Percentiles rank a stretch among this genome's conserved stretches.
Conservation (phyloP, 2,329 filamentous ascomycete species). For the Ascochyta lentis region DNA sequence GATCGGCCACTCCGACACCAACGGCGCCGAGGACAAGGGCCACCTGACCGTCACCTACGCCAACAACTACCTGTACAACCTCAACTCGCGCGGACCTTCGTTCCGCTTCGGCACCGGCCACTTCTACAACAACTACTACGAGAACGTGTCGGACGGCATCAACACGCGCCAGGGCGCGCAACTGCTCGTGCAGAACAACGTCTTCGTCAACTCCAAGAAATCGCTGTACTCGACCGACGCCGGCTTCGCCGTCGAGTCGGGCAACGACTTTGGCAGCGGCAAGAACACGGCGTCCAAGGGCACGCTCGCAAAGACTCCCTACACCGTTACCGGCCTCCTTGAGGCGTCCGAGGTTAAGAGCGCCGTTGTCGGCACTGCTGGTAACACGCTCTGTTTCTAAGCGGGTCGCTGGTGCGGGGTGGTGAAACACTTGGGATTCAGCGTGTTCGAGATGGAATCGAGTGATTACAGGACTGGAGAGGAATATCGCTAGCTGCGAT, state of each 20-base stretch:
- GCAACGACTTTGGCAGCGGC: conserved; percentile 50
- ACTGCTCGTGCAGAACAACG: conserved; percentile 53
- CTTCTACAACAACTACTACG: conserved; percentile 62
- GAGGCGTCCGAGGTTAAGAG: conserved; percentile 44
- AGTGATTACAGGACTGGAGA: background rate
- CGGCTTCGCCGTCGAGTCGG: conserved; percentile 48
- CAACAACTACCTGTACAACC: conserved; percentile 70
- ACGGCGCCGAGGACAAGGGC: conserved; percentile 65
- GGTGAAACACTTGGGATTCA: background rate
- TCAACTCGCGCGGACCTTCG: conserved; percentile 68
- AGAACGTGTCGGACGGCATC: conserved; percentile 48
- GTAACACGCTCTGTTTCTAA: conserved; percentile 49
- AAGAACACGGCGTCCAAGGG: conserved; percentile 43
- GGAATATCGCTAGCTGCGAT: background rate
- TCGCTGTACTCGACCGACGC: conserved; percentile 43
- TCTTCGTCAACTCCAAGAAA: conserved; percentile 44
- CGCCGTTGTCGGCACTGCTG: conserved; percentile 50
- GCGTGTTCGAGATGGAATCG: background rate
- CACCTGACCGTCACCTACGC: conserved; percentile 69
- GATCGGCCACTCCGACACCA: conserved; percentile 66
- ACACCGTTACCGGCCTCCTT: conserved; percentile 42
- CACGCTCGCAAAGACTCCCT: conserved; percentile 44
- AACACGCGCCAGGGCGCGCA: conserved; percentile 54
- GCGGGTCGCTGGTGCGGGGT: background rate
- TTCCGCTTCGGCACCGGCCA: conserved; percentile 72